Base-by-base conservation (phyloP, 2,329 filamentous ascomycete species). In the Colletotrichum abscissum region DNA sequence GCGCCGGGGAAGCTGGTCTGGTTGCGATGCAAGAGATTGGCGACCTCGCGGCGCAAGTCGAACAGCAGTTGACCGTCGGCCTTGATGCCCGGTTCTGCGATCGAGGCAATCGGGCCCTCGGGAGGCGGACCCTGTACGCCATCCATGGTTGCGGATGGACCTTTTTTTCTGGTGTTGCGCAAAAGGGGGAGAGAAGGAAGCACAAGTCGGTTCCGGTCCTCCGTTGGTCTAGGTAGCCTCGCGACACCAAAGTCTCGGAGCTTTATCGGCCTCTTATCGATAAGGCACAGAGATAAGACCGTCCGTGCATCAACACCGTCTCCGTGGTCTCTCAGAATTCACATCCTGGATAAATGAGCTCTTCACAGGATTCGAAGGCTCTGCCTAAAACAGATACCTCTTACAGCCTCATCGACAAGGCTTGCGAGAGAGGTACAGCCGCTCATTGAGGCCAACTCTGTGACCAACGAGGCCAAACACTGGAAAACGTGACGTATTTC, bases 1-100 rank as follows among this genome's bases (percentile, higher is more conserved):
- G 97, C 96, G 79, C 92, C 97, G 0, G 97, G 95, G 78, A 99
- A 99, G 76, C 85, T 88, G 28, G 86, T 84, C 76, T 90, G 91
- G 65, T 88, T 87, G 77, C 95, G 90, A 22, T 89, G 88, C n/a
- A 99, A 89, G 57, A 98, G 88, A 6, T 87, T 80, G 30, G 94
- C 93, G 72, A 98, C 94, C 80, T 95, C 92, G 73, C 86, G 86
- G 73, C 93, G 92, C 82, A 97, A 90, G 22, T 85, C 78, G 30
- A 82, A 80, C 59, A 93, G 87, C 14, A 94, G 85, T 1, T 89
- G 84, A n/a, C 86, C 87, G 24, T 90, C 87, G 63, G 91, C 90
- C 81, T 90, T 93, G 76, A 93, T 83, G 76, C 93, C 93, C 28
- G 91, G 92, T 76, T 88, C 86, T 64, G 88, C 85, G 75, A 92